Base-by-base conservation (phyloP, 2,329 filamentous ascomycete species). In the Periconia sp. region DNA sequence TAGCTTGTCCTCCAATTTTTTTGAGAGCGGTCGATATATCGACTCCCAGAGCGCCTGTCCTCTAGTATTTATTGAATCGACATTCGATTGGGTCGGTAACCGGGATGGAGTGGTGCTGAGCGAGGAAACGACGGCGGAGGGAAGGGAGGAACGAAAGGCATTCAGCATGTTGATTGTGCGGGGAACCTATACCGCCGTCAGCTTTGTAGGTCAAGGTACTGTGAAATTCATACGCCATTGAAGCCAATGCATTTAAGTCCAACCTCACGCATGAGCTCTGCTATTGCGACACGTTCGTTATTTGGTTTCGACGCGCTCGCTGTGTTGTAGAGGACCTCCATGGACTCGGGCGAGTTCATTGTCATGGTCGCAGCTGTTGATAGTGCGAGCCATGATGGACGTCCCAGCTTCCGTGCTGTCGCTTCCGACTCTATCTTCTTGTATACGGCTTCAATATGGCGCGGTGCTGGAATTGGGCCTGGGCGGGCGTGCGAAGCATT, bases 161-260 rank as follows among this genome's bases (percentile, higher is more conserved):
- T 84, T 85, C 2, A 95, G 83, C 58, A 82, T 85, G 77, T 94
- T 94, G 74, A 94, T 94, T 18, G 85, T 87, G 53, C 89, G 85
- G 2, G 89, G 89, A 56, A 94, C 89, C 70, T 81, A 15, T 11
- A 35, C 18, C 21, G 22, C 46, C 23, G 44, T 18, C 17, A 6
- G 30, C 15, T 5, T 30, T 35, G 17, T 21, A 8, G 12, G 13
- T n/a, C 12, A 2, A 11, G 0, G 22, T 36, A 18, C 16, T 21
- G 24, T n/a, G 21, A 26, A 13, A 16, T 15, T n/a, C 61, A 7
- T 50, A 65, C 76, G 52, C 87, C 87, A 72, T 89, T 89, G 78
- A 90, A 88, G 44, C 83, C 84, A 67, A 90, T 89, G 69, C 86
- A 89, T 68, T 89, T 89, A 49, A 89, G 77, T 2, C 85, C 87